phyloP scores from a whole-genome alignment of 176 grass and related monocot genomes.

The Dactylis glomerata region DNA sequence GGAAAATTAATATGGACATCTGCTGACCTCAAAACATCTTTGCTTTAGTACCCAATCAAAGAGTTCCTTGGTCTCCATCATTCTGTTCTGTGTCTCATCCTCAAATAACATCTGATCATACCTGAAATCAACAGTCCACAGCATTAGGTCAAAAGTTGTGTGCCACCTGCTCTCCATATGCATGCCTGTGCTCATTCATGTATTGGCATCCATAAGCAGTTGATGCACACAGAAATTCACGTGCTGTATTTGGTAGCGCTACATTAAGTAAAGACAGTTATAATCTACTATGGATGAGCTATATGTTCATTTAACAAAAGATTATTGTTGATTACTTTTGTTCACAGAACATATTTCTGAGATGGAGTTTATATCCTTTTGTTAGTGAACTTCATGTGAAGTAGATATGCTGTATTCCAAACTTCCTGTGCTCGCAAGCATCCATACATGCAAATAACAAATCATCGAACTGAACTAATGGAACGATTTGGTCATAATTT shows the following conservation, averaged over 20 bases:
- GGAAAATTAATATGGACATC: not conserved
- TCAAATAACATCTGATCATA: constrained; percentile 95
- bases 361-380: not conserved
- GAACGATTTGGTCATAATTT: not conserved
- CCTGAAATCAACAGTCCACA: constrained; percentile 25
- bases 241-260: not conserved
- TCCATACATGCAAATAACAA: not conserved
- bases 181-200: not conserved
- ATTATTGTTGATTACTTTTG: not conserved
- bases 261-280: not conserved
- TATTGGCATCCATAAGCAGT: not conserved
- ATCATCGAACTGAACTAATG: not conserved
- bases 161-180: not conserved
- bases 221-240: not conserved
- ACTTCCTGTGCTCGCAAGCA: not conserved
- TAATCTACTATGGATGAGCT: not conserved
- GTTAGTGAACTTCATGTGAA: not conserved
- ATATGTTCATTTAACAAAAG: not conserved
- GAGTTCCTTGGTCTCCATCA: constrained; percentile 96
- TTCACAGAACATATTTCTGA: not conserved
- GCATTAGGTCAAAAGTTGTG: not conserved
- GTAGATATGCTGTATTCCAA: not conserved
- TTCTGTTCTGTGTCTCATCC: constrained; percentile 86
- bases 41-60: constrained; percentile 96
- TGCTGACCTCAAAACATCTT: constrained; percentile 84